These are phyloP conservation scores for Sporothrix inflata DNA, from an alignment of 2,329 filamentous ascomycete species.

Conservation along the genomic window DNA sequence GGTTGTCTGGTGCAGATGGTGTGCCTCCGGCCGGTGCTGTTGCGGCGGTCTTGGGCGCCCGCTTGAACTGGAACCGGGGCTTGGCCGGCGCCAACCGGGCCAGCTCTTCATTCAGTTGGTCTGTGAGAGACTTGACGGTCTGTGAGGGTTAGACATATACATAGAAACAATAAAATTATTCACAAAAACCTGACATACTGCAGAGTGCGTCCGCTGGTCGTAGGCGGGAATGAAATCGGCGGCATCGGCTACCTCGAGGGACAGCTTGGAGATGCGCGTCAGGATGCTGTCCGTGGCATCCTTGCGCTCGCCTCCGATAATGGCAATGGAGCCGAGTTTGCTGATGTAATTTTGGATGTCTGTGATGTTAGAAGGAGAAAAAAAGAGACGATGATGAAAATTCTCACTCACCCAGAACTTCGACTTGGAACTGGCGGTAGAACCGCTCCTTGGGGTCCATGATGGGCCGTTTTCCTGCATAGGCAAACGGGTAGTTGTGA, in stretches of 20 bases:
- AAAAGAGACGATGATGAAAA: not conserved
- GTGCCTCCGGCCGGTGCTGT: conserved; percentile 38
- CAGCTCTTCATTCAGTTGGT: conserved; percentile 73
- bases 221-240: conserved; percentile 82
- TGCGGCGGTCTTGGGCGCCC: conserved; percentile 32
- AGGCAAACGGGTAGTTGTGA: conserved; percentile 33
- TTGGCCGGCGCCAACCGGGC: conserved; percentile 68
- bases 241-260: conserved; percentile 82
- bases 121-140: conserved; percentile 79
- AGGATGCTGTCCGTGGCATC: conserved; percentile 82
- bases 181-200: conserved; percentile 55
- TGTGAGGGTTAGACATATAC: conserved; percentile 40
- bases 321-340: conserved; percentile 63
- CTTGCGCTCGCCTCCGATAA: conserved; percentile 72
- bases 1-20: conserved; percentile 47
- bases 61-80: conserved; percentile 80
- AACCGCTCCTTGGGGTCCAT: conserved; percentile 74
- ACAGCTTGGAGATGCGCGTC: conserved; percentile 76
- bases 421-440: conserved; percentile 79
- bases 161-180: not conserved
- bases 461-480: conserved; percentile 37
- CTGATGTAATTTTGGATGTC: conserved; percentile 77
- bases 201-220: conserved; percentile 83
- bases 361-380: conserved; percentile 42
- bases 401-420: conserved; percentile 69